Conservation (phyloP, 441 rosid species). For the Omphalea diandra region DNA sequence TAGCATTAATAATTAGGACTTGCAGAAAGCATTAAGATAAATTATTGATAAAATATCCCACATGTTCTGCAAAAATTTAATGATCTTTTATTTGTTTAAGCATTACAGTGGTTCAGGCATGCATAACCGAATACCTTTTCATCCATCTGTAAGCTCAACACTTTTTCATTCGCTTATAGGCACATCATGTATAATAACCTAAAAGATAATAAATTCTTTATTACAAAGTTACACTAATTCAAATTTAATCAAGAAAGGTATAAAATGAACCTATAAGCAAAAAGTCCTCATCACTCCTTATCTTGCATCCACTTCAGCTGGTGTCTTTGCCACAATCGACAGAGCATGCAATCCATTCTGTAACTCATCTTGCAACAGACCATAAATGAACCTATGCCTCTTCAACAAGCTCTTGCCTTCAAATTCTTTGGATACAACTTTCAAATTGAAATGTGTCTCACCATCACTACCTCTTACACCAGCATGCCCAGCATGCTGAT, state of each 20-base stretch:
- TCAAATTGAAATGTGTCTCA: conserved; percentile 69
- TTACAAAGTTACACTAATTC: not conserved
- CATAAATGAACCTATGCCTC: conserved; percentile 62
- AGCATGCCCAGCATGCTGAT: conserved; percentile 73
- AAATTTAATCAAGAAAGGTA: conserved; percentile 5
- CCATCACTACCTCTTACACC: conserved; percentile 61
- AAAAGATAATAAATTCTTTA: conserved; percentile 9
- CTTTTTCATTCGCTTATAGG: not conserved
- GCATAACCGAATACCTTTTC: not conserved
- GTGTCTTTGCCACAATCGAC: conserved; percentile 71
- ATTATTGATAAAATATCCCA: not conserved
- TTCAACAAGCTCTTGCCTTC: conserved; percentile 74
- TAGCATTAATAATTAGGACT: not conserved
- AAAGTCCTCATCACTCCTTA: conserved; percentile 15
- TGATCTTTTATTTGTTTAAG: too few species aligned
- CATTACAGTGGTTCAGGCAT: too few species aligned
- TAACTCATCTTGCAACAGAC: conserved; percentile 64
- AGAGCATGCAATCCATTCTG: conserved; percentile 63
- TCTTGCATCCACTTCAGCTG: conserved; percentile 42
- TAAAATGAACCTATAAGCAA: conserved; percentile 25
- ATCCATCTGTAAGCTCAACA: not conserved
- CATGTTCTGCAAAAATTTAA: conserved; percentile 12
- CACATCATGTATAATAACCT: not conserved
- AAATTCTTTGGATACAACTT: conserved; percentile 57
- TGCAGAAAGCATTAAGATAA: not conserved